phyloP scores from a whole-genome alignment of 768 basidiomycete genomes.

The Crucibulum laeve region DNA sequence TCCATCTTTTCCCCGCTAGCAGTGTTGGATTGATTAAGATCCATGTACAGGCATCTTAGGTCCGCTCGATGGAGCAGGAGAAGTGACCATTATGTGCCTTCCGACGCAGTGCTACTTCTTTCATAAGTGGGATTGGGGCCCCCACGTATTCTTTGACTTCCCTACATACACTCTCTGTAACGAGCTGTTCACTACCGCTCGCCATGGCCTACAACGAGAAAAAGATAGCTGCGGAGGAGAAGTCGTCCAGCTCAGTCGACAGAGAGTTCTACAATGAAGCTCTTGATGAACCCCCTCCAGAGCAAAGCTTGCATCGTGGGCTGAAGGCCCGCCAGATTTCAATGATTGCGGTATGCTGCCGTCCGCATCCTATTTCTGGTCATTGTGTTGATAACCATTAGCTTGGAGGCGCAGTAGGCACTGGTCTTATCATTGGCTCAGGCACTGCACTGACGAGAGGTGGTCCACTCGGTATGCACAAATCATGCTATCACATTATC shows the following conservation, averaged over 20 bases:
- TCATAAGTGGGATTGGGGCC: neutral
- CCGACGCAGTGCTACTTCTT: neutral
- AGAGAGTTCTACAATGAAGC: slow-evolving; percentile 19
- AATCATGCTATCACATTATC: neutral
- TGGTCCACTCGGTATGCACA: slow-evolving; percentile 41
- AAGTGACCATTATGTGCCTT: neutral
- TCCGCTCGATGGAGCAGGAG: neutral
- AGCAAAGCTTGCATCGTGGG: slow-evolving; percentile 40
- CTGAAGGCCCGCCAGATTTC: slow-evolving; percentile 50
- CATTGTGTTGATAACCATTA: slow-evolving; percentile 9
- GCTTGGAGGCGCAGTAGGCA: slow-evolving; percentile 49
- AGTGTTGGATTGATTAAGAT: neutral
- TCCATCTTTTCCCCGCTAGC: neutral
- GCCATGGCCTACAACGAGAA: slow-evolving; percentile 22
- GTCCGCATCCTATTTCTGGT: neutral
- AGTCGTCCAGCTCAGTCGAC: slow-evolving; percentile 14
- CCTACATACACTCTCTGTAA: neutral
- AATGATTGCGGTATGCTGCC: slow-evolving; percentile 43
- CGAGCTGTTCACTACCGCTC: neutral
- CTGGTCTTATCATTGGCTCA: slow-evolving; percentile 54
- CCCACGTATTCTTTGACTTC: neutral
- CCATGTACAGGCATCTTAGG: neutral
- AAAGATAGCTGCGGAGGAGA: slow-evolving; percentile 14
- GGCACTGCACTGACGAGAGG: slow-evolving; percentile 54
- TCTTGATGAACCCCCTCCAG: slow-evolving; percentile 27